Conservation (phyloP, 352 stramenopile genomes). For the Globisporangium takayamanum region DNA sequence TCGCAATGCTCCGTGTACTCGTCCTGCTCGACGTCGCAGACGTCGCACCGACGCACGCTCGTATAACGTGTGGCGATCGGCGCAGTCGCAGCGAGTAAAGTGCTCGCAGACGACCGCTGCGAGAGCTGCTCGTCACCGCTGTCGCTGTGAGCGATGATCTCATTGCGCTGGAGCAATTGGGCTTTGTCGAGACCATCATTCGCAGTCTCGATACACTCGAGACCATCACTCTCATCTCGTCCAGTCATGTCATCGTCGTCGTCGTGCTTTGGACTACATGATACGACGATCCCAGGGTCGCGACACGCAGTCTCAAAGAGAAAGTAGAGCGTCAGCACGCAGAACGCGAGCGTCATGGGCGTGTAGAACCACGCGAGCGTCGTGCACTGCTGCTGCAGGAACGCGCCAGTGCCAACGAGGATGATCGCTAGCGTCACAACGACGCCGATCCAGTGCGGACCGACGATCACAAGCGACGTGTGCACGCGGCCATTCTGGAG, state of each 20-base stretch:
- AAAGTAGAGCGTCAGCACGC: constrained; percentile 52
- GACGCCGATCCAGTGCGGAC: constrained; percentile 78
- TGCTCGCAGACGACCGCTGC: constrained; percentile 4
- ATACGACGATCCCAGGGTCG: constrained; percentile 63
- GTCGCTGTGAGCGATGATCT: neutral
- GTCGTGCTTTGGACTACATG: constrained; percentile 22
- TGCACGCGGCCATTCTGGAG: constrained; percentile 19
- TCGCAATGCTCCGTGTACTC: constrained; percentile 85
- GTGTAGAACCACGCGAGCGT: constrained; percentile 51
- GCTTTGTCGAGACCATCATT: neutral
- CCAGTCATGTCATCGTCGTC: constrained; percentile 7
- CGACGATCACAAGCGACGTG: constrained; percentile 44
- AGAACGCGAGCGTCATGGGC: constrained; percentile 50
- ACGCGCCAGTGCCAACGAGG: constrained; percentile 47
- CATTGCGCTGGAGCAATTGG: no score
- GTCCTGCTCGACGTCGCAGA: constrained; percentile 56
- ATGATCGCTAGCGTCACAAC: constrained; percentile 60
- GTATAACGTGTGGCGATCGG: constrained; percentile 6
- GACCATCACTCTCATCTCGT: constrained; percentile 1
- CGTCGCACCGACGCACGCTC: constrained; percentile 41
- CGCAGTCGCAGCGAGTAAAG: neutral
- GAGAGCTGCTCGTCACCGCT: constrained; percentile 2
- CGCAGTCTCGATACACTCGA: no score
- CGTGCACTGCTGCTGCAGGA: constrained; percentile 51
- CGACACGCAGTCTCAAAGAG: constrained; percentile 65